Evolutionary conservation across 257 asterid genomes (phyloP), one percentile per base, ranked within the genome.

Genomic region (Solanum paucissectum): DNA sequence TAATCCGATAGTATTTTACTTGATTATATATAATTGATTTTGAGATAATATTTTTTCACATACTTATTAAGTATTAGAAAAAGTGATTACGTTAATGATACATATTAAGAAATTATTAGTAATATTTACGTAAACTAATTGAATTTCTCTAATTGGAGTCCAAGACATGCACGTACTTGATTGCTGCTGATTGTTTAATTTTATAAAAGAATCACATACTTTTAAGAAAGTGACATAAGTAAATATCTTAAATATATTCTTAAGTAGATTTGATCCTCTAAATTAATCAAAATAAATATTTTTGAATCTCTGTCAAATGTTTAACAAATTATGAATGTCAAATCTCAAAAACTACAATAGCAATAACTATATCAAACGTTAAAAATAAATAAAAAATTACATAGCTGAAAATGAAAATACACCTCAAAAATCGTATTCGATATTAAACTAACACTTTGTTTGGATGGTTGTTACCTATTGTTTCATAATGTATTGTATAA

Each of bases 1-100:
- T 21, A 2, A 18, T 58, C 0, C 6, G 6, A 60, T 21, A 49
- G 1, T 8, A 58, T 58, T 1, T 60, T 9, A 23, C 0, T 21
- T 3, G 3, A 23, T 60, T 60, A 4, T 1, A 21, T 9, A 60
- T 60, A 60, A 21, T 3, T 60, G 0, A 23, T 60, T 60, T 60
- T 60, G 1, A 20, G 11, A 20, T 20, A 20, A 16, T 58, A 20
- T 20, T 58, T 8, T 20, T 20, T 55, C 3, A 20, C 10, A 3
- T 6, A 18, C 0, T 2, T 55, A 55, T 55, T 7, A 55, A 55
- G 7, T 18, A 52, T 52, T 52, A 16, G 3, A 52, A 55, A 16
- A 55, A 60, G 12, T 58, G 5, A 58, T 58, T 8, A 2, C 13
- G 2, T 60, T 4, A 60, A 60, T 21, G 1, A 60, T 23, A 60